Evolutionary conservation across 768 basidiomycete genomes (phyloP).

Genomic region (Phylloporus scabripes): DNA sequence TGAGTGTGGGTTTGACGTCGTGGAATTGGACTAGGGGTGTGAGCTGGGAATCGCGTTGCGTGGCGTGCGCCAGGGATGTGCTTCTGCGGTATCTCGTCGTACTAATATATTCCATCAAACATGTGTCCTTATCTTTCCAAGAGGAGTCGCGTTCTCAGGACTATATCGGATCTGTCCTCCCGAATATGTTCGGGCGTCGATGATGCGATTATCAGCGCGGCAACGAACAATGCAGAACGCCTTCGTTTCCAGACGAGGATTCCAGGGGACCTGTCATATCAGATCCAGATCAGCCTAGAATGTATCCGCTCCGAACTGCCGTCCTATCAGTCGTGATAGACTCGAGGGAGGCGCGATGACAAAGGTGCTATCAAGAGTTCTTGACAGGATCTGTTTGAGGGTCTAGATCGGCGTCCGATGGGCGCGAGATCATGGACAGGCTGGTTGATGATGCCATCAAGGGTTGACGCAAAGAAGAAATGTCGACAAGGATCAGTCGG

Average conservation of each 20-base stretch:
- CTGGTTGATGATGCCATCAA: too few relatives aligned
- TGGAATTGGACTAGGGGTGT: conserved; percentile 15
- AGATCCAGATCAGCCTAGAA: not conserved
- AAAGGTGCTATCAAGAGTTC: too few relatives aligned
- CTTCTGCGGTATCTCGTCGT: too few relatives aligned
- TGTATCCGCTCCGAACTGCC: not conserved
- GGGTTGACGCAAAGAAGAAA: too few relatives aligned
- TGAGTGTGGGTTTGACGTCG: conserved; percentile 23
- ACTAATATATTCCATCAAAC: too few relatives aligned
- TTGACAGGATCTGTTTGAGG: not conserved
- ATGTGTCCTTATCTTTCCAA: too few relatives aligned
- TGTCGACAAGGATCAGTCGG: not conserved
- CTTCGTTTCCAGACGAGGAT: not conserved
- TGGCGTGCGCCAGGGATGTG: not conserved
- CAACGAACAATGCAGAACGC: not conserved
- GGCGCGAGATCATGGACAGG: too few relatives aligned
- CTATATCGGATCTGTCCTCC: too few relatives aligned
- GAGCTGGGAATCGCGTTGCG: not conserved
- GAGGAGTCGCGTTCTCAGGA: too few relatives aligned
- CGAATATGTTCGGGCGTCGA: too few relatives aligned
- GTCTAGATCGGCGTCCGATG: not conserved
- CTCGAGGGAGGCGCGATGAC: not conserved
- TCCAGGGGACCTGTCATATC: not conserved
- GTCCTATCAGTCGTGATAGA: not conserved
- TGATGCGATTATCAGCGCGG: not conserved